A percentile compares a stretch with the other conserved stretches of the same genome.
These are phyloP conservation scores for Karstenula rhodostoma DNA, from an alignment of 2,329 filamentous ascomycete species.

Conservation along the genomic window DNA sequence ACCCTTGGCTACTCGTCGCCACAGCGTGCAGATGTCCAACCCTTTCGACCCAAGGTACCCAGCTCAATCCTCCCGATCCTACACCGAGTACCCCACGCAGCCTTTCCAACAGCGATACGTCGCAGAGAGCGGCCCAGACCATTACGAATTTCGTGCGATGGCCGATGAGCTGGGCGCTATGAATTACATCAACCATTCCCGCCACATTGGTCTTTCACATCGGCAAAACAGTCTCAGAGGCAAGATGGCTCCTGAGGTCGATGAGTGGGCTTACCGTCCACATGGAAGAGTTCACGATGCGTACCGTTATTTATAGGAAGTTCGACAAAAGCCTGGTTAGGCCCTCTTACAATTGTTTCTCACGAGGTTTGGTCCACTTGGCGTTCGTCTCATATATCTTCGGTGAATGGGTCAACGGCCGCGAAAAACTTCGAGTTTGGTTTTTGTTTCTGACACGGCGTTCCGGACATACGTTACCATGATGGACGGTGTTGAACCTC, in stretches of 20 bases:
- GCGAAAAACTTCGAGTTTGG: neutral
- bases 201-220: neutral
- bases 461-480: neutral
- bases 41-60: slow-evolving; percentile 7
- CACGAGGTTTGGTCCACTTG: neutral
- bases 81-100: neutral
- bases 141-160: neutral
- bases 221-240: slow-evolving; percentile 1
- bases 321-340: neutral
- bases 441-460: neutral
- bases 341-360: neutral
- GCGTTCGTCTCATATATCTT: neutral
- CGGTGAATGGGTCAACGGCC: neutral
- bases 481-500: neutral
- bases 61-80: slow-evolving; percentile 1
- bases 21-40: slow-evolving; percentile 7
- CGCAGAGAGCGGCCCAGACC: neutral
- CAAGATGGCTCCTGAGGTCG: neutral
- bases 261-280: slow-evolving; percentile 10
- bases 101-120: slow-evolving; percentile 2
- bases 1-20: slow-evolving; percentile 1
- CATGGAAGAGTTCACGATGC: neutral
- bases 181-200: slow-evolving; percentile 4
- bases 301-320: slow-evolving; percentile 3
- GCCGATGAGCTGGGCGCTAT: slow-evolving; percentile 4